A percentile compares a stretch with the other conserved stretches of the same genome.
Evolutionary conservation across 2,329 filamentous ascomycete genomes (phyloP).

Genomic region (Beauveria sp.): DNA sequence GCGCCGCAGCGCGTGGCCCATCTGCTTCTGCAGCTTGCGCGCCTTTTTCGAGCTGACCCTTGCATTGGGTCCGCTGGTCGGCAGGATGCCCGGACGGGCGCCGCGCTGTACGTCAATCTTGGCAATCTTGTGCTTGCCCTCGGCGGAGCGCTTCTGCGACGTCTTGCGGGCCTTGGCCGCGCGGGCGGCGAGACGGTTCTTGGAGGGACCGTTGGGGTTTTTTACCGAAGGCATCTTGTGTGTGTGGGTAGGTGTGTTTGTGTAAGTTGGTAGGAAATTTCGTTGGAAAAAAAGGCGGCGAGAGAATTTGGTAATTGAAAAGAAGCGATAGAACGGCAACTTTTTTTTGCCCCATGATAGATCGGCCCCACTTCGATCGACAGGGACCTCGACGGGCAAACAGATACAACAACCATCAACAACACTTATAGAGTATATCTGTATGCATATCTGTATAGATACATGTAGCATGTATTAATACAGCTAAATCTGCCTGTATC

Average conservation of each 20-base stretch:
- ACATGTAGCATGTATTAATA: no score
- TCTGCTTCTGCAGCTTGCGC: slow-evolving; percentile 47
- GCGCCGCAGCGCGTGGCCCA: slow-evolving; percentile 44
- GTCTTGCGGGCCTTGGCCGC: slow-evolving; percentile 36
- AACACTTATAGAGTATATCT: not conserved
- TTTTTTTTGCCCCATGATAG: slow-evolving; percentile 5
- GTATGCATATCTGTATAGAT: not conserved
- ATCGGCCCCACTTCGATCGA: slow-evolving; percentile 6
- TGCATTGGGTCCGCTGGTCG: slow-evolving; percentile 46
- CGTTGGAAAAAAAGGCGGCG: not conserved
- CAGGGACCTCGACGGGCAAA: not conserved
- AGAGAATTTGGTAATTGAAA: not conserved
- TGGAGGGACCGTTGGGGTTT: slow-evolving; percentile 50
- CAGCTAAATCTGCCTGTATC: no score
- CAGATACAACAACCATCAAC: no score
- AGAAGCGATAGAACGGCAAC: not conserved
- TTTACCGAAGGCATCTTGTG: slow-evolving; percentile 45
- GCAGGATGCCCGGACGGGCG: slow-evolving; percentile 44
- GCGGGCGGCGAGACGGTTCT: slow-evolving; percentile 42
- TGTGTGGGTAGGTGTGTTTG: not conserved
- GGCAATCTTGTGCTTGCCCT: slow-evolving; percentile 30
- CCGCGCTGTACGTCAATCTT: slow-evolving; percentile 40
- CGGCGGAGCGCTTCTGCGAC: slow-evolving; percentile 33
- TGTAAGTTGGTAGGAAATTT: not conserved
- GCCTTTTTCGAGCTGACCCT: slow-evolving; percentile 47